Evolutionary conservation across 179 eudicot genomes (phyloP).

Genomic region (Spinacia oleracea): DNA sequence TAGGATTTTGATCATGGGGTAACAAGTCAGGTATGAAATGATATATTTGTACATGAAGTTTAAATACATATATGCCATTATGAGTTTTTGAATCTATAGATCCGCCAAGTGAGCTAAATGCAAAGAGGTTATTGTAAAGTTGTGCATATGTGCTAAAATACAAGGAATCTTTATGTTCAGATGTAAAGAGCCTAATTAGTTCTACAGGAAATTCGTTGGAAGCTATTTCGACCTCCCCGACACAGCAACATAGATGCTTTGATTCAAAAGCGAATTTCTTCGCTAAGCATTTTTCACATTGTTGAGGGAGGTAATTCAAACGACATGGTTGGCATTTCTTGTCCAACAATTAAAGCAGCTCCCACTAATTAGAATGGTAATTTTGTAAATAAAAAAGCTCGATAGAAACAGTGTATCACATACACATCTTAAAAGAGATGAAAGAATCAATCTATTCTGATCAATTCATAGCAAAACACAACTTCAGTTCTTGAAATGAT

Average conservation of each 20-base stretch:
- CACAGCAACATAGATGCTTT: neutral
- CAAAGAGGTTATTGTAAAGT: neutral
- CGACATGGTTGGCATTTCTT: too few relatives aligned
- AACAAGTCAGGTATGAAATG: neutral
- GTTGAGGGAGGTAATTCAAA: neutral
- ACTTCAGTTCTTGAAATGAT: too few relatives aligned
- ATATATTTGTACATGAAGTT: slow-evolving; percentile 4
- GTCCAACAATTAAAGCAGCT: too few relatives aligned
- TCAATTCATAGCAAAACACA: too few relatives aligned
- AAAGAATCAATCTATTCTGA: too few relatives aligned
- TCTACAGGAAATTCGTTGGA: neutral
- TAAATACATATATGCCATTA: slow-evolving; percentile 5
- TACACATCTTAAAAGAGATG: too few relatives aligned
- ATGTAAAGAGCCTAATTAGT: neutral
- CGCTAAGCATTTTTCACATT: neutral
- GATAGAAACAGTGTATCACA: too few relatives aligned
- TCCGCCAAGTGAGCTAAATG: slow-evolving; percentile 2
- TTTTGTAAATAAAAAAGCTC: too few relatives aligned
- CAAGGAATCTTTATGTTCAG: neutral
- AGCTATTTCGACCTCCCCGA: neutral
- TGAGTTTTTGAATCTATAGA: neutral
- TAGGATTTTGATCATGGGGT: neutral
- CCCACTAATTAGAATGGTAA: too few relatives aligned
- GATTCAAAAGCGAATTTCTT: neutral
- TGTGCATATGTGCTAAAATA: neutral